phyloP scores from a whole-genome alignment of 2,329 filamentous ascomycete species.

The Paecilomyces sp. region DNA sequence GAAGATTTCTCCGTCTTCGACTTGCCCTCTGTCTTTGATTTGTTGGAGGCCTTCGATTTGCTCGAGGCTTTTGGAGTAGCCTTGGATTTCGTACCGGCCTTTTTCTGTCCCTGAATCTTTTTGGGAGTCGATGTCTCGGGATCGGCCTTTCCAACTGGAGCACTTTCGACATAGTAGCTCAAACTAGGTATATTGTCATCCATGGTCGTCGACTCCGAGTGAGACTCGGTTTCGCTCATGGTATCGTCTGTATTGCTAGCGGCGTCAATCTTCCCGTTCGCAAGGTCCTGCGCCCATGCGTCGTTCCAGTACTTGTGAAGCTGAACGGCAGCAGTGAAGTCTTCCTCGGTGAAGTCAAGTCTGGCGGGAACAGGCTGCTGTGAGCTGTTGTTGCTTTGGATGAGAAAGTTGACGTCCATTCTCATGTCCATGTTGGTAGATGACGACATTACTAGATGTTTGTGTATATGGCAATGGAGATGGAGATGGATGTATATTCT shows the following conservation, averaged over 20 bases:
- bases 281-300: background rate
- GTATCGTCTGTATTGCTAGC: background rate
- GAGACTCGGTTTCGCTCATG: background rate
- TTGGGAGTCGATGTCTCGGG: background rate
- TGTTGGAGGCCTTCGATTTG: background rate
- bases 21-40: background rate
- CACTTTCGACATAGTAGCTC: background rate
- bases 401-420: background rate
- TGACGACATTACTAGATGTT: background rate
- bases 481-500: background rate
- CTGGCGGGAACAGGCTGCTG: background rate
- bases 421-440: background rate
- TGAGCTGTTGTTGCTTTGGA: background rate
- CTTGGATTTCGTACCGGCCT: background rate
- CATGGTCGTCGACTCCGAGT: background rate
- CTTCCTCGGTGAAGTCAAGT: background rate
- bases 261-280: background rate
- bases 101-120: background rate
- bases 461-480: background rate
- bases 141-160: background rate
- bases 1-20: background rate
- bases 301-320: background rate
- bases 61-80: background rate
- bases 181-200: background rate
- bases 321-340: background rate